Conservation (phyloP, 305 asterid genomes). For the Ajuga reptans region DNA sequence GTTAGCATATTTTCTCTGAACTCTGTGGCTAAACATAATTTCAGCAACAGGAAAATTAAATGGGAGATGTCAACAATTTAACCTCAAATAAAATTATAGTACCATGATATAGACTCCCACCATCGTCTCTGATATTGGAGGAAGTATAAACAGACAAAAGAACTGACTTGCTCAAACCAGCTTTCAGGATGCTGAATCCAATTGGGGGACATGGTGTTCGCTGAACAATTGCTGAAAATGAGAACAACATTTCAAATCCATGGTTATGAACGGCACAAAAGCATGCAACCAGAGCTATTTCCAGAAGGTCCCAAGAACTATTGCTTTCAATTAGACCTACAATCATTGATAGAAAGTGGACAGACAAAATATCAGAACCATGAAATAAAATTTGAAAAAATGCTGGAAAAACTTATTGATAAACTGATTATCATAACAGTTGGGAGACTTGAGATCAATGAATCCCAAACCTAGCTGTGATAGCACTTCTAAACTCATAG, state of each 20-base stretch:
- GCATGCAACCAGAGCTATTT: slow-evolving; percentile 77
- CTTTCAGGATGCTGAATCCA: slow-evolving; percentile 85
- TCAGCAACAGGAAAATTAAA: slow-evolving; percentile 17
- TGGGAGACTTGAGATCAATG: slow-evolving; percentile 13
- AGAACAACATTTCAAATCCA: slow-evolving; percentile 75
- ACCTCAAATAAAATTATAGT: slow-evolving; percentile 29
- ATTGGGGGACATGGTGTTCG: slow-evolving; percentile 77
- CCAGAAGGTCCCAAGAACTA: slow-evolving; percentile 63
- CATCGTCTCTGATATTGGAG: slow-evolving; percentile 45
- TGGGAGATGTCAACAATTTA: slow-evolving; percentile 21
- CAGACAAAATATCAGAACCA: slow-evolving; percentile 7
- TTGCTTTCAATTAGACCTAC: slow-evolving; percentile 67
- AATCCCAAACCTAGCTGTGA: slow-evolving; percentile 69
- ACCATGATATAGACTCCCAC: slow-evolving; percentile 62
- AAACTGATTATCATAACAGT: slow-evolving; percentile 17
- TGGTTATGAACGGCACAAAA: slow-evolving; percentile 85
- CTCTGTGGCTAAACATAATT: slow-evolving; percentile 14
- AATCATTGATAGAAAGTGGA: slow-evolving; percentile 20
- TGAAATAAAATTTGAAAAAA: slow-evolving; percentile 11
- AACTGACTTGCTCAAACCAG: slow-evolving; percentile 92
- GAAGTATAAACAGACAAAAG: slow-evolving; percentile 77
- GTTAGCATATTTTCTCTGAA: background rate
- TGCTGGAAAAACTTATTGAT: slow-evolving; percentile 15
- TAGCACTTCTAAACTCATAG: slow-evolving; percentile 57
- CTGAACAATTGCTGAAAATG: slow-evolving; percentile 84